These are phyloP conservation scores for Globisporangium spinosum DNA, from an alignment of 352 stramenopile species.

Conservation along the genomic window DNA sequence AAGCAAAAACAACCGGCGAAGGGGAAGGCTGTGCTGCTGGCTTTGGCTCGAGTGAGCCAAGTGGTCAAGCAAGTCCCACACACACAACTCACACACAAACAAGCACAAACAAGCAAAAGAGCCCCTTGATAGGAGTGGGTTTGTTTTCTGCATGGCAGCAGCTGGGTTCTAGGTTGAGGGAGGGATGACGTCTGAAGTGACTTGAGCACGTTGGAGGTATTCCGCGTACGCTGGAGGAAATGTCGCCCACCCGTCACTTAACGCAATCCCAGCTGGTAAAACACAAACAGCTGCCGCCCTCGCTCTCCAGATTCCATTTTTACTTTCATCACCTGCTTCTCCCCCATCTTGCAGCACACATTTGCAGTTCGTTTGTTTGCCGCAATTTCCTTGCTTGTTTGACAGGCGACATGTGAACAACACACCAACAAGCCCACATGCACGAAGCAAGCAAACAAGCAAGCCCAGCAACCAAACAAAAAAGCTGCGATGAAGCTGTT, in stretches of 20 bases:
- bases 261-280: constrained; percentile 11
- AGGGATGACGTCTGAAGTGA: neutral
- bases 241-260: constrained; percentile 5
- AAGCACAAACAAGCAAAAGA: constrained; percentile 7
- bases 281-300: constrained; percentile 10
- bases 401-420: neutral
- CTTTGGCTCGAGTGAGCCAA: constrained; percentile 1
- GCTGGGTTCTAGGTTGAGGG: constrained; percentile 9
- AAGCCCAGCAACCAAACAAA: neutral
- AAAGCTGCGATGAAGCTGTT: neutral
- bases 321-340: neutral
- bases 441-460: neutral
- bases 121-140: constrained; percentile 7
- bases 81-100: neutral
- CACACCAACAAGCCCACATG: neutral
- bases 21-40: constrained; percentile 1
- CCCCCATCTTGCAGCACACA: neutral
- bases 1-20: constrained; percentile 5
- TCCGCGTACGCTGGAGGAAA: neutral
- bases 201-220: neutral
- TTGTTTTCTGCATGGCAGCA: constrained; percentile 8
- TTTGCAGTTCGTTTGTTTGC: neutral
- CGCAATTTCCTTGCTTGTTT: neutral
- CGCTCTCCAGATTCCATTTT: constrained; percentile 12
- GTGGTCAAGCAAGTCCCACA: neutral